Conservation (phyloP, 2,329 filamentous ascomycete species). For the Geosmithia morbida region DNA sequence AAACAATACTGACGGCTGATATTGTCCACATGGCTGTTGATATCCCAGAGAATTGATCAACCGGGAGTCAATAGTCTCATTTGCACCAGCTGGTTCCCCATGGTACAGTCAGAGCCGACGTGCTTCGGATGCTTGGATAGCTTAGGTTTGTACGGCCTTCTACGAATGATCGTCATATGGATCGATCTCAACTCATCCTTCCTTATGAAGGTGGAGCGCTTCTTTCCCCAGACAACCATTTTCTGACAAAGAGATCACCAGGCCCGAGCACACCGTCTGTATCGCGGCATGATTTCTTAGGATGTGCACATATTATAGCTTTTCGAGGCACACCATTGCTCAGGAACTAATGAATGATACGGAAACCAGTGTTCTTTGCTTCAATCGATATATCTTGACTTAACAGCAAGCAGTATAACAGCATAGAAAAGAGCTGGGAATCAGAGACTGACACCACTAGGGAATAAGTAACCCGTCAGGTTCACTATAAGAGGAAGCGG, state of each 20-base stretch:
- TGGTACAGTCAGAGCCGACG: conserved; percentile 9
- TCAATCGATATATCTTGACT: no score
- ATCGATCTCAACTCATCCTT: conserved; percentile 27
- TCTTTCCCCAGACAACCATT: conserved; percentile 17
- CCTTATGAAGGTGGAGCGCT: conserved; percentile 15
- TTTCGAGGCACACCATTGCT: no score
- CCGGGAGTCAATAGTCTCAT: conserved; percentile 10
- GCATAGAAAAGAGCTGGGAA: no score
- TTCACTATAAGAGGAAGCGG: no score
- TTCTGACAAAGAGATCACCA: conserved; percentile 5
- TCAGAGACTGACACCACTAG: no score
- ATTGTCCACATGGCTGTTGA: conserved; percentile 14
- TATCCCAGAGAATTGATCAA: conserved; percentile 13
- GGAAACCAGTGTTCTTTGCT: no score
- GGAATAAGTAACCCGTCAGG: no score
- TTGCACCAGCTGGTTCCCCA: conserved; percentile 12
- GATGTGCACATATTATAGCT: no score
- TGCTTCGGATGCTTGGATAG: conserved; percentile 21
- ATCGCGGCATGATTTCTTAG: conserved; percentile 6
- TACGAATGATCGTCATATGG: conserved; percentile 31
- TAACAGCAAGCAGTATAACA: no score
- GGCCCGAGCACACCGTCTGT: conserved; percentile 19
- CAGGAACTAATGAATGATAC: no score
- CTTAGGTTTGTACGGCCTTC: conserved; percentile 27
- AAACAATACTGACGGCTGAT: conserved; percentile 5